Base-by-base conservation (phyloP, 2,329 filamentous ascomycete species). In the Diaporthe sp. region DNA sequence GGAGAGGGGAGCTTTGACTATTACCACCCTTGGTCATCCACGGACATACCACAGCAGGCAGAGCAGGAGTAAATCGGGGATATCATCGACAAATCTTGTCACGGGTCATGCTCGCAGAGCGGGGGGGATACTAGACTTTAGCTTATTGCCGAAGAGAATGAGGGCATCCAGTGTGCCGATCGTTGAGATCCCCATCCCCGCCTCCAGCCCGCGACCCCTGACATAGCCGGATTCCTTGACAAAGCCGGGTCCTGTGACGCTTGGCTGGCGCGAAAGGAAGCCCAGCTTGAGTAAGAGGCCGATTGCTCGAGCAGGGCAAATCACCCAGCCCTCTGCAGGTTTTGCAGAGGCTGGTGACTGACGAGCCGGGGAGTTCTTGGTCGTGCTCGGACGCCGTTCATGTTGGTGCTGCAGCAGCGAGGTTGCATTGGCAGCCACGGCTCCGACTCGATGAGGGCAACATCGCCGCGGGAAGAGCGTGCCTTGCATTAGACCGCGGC, bases 361-460 rank as follows among this genome's bases (percentile, higher is more conserved):
- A 9, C 27, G 42, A 50, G 27, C 42, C 42, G 42, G 22, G 25
- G 63, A 10, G 47, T 25, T 66, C 47, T 32, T 32, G 19, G 47
- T 53, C 13, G 61, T 19, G 63, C 63, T 66, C 63, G 63, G 63
- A 66, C 63, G 44, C 22, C 17, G 63, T 66, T 66, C 63, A 66
- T 66, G 63, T 51, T 50, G 22, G 44, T 17, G 30, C 63, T 39
- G 47, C 47, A 58, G 55, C 22, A 30, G 8, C 47, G 47, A 68
- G 47, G 63, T 68, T 53, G 63, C 63, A 68, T 68, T 53, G 39
- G 63, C 22, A 68, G 30, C 47, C 39, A 15, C 44, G 44, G 47
- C 13, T 39, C 47, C n/a, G 63, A 37, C 63, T 68, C 47, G 63
- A 68, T 51, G 32, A 22, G 63, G 63, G 32, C 47, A 68, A 27